Evolutionary conservation across 306 rosid genomes (phyloP).

Genomic region (Luffa aegyptiaca): DNA sequence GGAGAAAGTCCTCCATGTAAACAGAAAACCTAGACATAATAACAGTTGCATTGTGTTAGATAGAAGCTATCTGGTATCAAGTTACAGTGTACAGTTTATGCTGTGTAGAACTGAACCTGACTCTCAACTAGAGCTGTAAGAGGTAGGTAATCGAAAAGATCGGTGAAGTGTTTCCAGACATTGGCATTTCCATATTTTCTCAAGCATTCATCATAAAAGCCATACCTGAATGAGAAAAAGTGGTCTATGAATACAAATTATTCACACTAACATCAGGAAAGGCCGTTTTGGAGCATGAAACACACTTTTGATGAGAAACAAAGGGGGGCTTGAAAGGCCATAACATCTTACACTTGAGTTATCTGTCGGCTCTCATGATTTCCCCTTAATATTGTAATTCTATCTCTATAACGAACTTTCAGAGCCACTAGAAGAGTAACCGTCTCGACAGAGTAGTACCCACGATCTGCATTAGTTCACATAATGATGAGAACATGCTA

Average conservation of each 20-base stretch:
- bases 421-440: conserved; percentile 86
- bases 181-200: conserved; percentile 96
- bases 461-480: conserved; percentile 28
- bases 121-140: conserved; percentile 97
- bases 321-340: neutral
- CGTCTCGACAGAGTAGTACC: conserved; percentile 89
- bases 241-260: conserved; percentile 9
- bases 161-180: conserved; percentile 92
- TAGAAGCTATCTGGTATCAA: neutral
- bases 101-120: conserved; percentile 49
- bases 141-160: conserved; percentile 90
- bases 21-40: conserved; percentile 65
- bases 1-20: conserved; percentile 99
- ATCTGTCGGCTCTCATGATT: conserved; percentile 98
- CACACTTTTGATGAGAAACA: neutral
- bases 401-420: conserved; percentile 95
- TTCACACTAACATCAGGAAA: conserved; percentile 9
- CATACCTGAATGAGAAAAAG: conserved; percentile 60
- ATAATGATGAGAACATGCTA: neutral
- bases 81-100: neutral
- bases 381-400: conserved; percentile 96
- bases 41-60: neutral
- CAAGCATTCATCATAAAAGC: conserved; percentile 97
- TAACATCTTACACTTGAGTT: conserved; percentile 81
- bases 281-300: neutral